A percentile compares a stretch with the other conserved stretches of the same genome.
Evolutionary conservation across 2,329 filamentous ascomycete species (phyloP).

Genomic region (Cladosporium austrohemisphaericum): DNA sequence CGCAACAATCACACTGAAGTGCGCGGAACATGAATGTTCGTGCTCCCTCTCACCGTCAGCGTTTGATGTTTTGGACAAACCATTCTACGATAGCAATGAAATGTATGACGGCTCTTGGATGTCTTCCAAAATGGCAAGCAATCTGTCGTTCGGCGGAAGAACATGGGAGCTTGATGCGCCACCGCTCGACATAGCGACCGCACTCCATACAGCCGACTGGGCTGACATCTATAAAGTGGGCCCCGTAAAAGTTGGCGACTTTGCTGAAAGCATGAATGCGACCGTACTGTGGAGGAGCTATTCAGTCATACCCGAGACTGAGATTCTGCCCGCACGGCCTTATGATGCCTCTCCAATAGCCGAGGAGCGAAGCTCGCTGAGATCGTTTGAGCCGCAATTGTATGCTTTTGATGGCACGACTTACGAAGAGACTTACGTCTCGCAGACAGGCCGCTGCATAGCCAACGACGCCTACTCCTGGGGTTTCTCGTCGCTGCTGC

Average conservation of each 20-base stretch:
- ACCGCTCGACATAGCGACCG: background rate
- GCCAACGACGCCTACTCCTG: conserved; percentile 1
- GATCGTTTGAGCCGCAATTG: background rate
- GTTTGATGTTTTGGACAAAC: no score
- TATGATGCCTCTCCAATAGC: no score
- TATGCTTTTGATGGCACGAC: background rate
- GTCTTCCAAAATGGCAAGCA: background rate
- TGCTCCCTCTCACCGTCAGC: background rate
- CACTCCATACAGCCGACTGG: background rate
- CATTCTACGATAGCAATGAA: no score
- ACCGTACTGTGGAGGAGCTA: no score
- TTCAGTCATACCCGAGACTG: no score
- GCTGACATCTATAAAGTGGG: background rate
- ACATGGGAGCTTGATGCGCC: background rate
- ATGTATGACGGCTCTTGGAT: no score
- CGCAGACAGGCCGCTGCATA: background rate
- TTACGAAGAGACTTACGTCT: background rate
- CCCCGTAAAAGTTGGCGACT: no score
- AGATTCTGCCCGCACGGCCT: no score
- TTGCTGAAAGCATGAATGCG: no score
- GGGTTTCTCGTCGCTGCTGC: conserved; percentile 6
- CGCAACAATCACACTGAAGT: background rate
- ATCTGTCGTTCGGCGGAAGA: background rate
- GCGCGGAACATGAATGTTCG: background rate
- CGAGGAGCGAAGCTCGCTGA: no score